Percentiles rank a stretch among this genome's conserved stretches.
Conservation (phyloP, 768 basidiomycete species). For the Lactarius tabidus region DNA sequence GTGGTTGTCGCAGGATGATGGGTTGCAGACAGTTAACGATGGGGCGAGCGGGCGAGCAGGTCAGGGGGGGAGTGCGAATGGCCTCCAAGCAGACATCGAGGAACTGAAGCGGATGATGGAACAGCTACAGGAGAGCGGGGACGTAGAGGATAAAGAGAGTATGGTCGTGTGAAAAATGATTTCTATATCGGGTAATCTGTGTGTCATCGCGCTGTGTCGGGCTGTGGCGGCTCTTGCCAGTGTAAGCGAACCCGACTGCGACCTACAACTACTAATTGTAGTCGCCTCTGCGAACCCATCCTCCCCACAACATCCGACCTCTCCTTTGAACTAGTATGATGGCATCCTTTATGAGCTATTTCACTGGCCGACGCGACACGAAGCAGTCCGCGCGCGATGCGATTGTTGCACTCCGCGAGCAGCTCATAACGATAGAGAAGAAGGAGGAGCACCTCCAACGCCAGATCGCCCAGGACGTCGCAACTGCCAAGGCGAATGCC, state of each 20-base stretch:
- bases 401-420: slow-evolving; percentile 88
- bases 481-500: slow-evolving; percentile 90
- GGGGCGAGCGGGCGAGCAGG: slow-evolving; percentile 42
- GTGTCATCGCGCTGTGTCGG: not conserved
- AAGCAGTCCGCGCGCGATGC: slow-evolving; percentile 87
- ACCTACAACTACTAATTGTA: not conserved
- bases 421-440: slow-evolving; percentile 97
- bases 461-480: slow-evolving; percentile 92
- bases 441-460: slow-evolving; percentile 96
- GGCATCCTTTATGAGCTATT: slow-evolving; percentile 70
- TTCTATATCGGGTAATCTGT: slow-evolving; percentile 4
- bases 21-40: slow-evolving; percentile 51
- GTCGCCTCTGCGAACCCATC: not conserved
- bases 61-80: slow-evolving; percentile 49
- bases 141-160: not conserved
- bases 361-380: slow-evolving; percentile 77
- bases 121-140: slow-evolving; percentile 30
- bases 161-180: not conserved
- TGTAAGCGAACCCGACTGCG: not conserved
- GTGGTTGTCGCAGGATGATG: slow-evolving; percentile 78
- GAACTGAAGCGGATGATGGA: slow-evolving; percentile 62
- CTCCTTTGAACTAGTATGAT: slow-evolving; percentile 14
- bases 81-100: slow-evolving; percentile 63
- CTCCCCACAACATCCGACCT: not conserved
- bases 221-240: not conserved